Conservation (phyloP, 1,139 yeast genomes). For the Protomyces gravidus region DNA sequence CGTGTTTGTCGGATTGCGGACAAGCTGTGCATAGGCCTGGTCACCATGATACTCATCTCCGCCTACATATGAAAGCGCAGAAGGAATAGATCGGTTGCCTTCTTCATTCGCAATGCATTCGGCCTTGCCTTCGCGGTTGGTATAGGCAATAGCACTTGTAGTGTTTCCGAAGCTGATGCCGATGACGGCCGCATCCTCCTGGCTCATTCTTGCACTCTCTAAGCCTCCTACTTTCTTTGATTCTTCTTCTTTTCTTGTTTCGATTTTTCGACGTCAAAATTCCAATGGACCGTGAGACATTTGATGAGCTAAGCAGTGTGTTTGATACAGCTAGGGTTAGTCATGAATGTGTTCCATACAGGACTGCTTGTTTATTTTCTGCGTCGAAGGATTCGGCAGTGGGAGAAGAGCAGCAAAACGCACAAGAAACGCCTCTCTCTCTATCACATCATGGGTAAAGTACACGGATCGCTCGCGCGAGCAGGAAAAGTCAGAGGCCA, state of each 20-base stretch:
- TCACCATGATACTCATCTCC: slow-evolving; percentile 96
- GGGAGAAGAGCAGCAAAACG: too few species aligned
- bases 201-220: slow-evolving; percentile 1
- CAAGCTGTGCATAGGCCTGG: slow-evolving; percentile 87
- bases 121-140: slow-evolving; percentile 77
- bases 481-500: slow-evolving; percentile 99
- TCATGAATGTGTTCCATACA: neutral
- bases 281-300: neutral
- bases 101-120: slow-evolving; percentile 98
- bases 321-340: neutral
- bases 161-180: slow-evolving; percentile 98
- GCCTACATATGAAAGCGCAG: slow-evolving; percentile 86
- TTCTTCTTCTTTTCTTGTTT: neutral
- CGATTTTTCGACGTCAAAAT: neutral
- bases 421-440: too few species aligned
- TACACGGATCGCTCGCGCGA: slow-evolving; percentile 99
- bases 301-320: neutral
- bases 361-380: too few species aligned
- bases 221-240: neutral
- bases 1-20: slow-evolving; percentile 85
- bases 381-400: too few species aligned
- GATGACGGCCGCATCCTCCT: slow-evolving; percentile 53
- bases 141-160: slow-evolving; percentile 88
- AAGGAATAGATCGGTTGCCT: slow-evolving; percentile 96
- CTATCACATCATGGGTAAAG: slow-evolving; percentile 47